phyloP scores from a whole-genome alignment of 2,329 filamentous ascomycete genomes.

The Coniochaeta ligniaria region DNA sequence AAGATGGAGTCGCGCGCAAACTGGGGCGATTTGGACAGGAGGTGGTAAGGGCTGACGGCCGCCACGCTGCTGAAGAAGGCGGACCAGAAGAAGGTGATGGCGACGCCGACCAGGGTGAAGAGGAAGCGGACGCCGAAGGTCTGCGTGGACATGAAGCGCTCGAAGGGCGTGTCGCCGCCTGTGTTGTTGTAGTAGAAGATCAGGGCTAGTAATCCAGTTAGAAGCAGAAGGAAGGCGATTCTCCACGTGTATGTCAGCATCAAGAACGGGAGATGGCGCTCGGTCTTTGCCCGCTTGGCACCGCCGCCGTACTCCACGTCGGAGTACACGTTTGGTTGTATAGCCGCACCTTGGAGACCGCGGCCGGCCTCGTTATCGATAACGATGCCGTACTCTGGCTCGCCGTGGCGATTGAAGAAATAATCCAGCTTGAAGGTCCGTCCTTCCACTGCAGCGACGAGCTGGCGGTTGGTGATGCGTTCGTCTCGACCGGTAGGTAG shows the following conservation, averaged over 20 bases:
- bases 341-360: not conserved
- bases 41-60: conserved; percentile 27
- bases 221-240: conserved; percentile 15
- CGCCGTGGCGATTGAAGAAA: conserved; percentile 15
- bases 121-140: conserved; percentile 30
- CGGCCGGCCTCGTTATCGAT: conserved; percentile 9
- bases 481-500: conserved; percentile 12
- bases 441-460: conserved; percentile 12
- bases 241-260: conserved; percentile 18
- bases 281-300: not conserved
- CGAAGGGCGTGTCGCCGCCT: conserved; percentile 25
- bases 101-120: conserved; percentile 29
- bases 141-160: conserved; percentile 31
- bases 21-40: conserved; percentile 19
- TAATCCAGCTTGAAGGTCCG: conserved; percentile 19
- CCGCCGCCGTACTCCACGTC: not conserved
- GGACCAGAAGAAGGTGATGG: conserved; percentile 29
- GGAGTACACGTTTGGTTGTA: not conserved
- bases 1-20: conserved; percentile 24
- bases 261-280: conserved; percentile 19
- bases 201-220: conserved; percentile 21
- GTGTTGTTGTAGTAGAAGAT: conserved; percentile 30
- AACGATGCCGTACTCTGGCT: conserved; percentile 20
- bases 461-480: conserved; percentile 9
- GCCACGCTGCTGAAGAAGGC: conserved; percentile 29